Evolutionary conservation across 768 basidiomycete genomes (phyloP).

Genomic region (Lentinula sp.): DNA sequence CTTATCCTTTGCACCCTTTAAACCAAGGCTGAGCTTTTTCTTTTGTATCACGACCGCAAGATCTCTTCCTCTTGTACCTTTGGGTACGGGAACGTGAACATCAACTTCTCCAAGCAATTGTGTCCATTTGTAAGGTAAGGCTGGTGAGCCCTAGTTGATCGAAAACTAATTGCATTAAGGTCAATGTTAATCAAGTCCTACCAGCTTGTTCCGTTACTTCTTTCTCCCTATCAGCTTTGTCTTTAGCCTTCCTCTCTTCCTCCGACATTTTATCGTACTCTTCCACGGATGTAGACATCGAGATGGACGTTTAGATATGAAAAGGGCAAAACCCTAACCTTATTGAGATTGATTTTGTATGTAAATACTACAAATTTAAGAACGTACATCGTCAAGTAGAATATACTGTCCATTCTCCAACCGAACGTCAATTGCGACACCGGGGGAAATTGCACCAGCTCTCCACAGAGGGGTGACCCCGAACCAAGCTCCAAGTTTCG

Average conservation of each 20-base stretch:
- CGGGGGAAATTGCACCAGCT: slow-evolving; percentile 41
- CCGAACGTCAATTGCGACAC: slow-evolving; percentile 54
- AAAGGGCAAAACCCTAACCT: background rate
- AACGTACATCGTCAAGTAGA: slow-evolving; percentile 21
- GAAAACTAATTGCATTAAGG: slow-evolving; percentile 9
- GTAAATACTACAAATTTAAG: background rate
- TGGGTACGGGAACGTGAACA: slow-evolving; percentile 75
- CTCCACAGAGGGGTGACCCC: slow-evolving; percentile 63
- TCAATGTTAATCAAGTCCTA: slow-evolving; percentile 7
- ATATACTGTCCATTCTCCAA: slow-evolving; percentile 57
- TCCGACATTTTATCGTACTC: slow-evolving; percentile 73
- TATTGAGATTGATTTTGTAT: background rate
- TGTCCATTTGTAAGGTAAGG: slow-evolving; percentile 86
- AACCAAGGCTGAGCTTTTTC: slow-evolving; percentile 73
- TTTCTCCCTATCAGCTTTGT: slow-evolving; percentile 59
- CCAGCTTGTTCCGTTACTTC: slow-evolving; percentile 60
- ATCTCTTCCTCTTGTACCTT: slow-evolving; percentile 79
- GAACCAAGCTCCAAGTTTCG: slow-evolving; percentile 64
- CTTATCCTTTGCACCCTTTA: slow-evolving; percentile 74
- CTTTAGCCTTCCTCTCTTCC: slow-evolving; percentile 70
- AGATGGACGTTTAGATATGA: background rate
- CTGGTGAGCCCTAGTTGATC: slow-evolving; percentile 31
- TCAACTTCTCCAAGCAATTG: slow-evolving; percentile 89
- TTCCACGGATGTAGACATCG: slow-evolving; percentile 18
- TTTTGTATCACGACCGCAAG: slow-evolving; percentile 71